A percentile compares a stretch with the other conserved stretches of the same genome.
phyloP scores from a whole-genome alignment of 805 yeast genomes.

The Candida maltosa region DNA sequence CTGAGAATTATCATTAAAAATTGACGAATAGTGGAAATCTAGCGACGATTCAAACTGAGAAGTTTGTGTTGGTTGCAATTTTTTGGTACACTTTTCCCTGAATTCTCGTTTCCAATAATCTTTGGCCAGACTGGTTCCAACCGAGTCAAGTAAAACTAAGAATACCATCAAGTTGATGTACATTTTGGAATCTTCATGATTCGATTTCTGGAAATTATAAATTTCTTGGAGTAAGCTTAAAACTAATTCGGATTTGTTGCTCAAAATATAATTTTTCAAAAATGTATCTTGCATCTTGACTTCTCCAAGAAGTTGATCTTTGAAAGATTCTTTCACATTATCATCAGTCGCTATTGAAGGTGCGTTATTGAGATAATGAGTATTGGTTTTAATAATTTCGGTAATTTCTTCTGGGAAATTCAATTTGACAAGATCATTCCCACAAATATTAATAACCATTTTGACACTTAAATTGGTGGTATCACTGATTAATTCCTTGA shows the following conservation, averaged over 20 bases:
- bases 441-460: constrained; percentile 22
- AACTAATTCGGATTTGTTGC: not conserved
- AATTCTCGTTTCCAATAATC: constrained; percentile 18
- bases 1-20: constrained; percentile 13
- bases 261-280: not conserved
- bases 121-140: constrained; percentile 15
- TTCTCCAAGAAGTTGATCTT: not conserved
- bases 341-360: constrained; percentile 3
- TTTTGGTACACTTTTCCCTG: not conserved
- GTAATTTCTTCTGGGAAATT: constrained; percentile 1
- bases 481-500: constrained; percentile 23
- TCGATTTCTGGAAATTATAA: constrained; percentile 15
- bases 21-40: constrained; percentile 23
- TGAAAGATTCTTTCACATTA: constrained; percentile 5
- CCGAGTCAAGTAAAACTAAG: constrained; percentile 14
- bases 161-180: constrained; percentile 20
- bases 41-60: constrained; percentile 14
- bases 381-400: not conserved
- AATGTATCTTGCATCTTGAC: no score
- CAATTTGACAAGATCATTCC: constrained; percentile 12
- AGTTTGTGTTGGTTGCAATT: not conserved
- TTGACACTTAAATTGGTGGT: constrained; percentile 18
- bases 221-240: constrained; percentile 12
- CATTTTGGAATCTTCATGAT: constrained; percentile 22
- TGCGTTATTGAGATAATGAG: not conserved